Evolutionary conservation across 352 stramenopile genomes (phyloP), one percentile per base, ranked within the genome.

Genomic region (Pythium dissotocum): DNA sequence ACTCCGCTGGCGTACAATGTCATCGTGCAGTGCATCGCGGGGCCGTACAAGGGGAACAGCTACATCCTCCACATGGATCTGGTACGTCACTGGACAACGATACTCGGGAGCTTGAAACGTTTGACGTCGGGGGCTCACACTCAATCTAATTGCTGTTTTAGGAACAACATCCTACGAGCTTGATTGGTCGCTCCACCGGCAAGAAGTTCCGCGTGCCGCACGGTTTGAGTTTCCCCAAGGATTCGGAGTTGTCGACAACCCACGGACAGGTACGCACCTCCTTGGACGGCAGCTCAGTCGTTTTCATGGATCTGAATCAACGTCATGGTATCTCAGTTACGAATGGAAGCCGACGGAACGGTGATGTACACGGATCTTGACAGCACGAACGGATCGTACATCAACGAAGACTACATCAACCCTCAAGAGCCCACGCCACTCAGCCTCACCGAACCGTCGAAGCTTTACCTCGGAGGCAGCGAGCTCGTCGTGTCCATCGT

Each of bases 181-280:
- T 91, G 59, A 78, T 95, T 24, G 88, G 88, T 4, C 80, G 88
- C 42, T 95, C 88, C 32, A 93, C 83, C 10, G 86, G 86, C 38
- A 83, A 84, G 56, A 95, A 95, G 62, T 95, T 92, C 46, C 81
- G 82, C 18, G 61, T 75, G 14, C 86, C 88, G 35, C 75, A 84
- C 54, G 88, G 88, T 7, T 61, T 95, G 54, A 94, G 86, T 49
- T 67, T 95, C 44, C 80, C 83, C 1, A 93, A 94, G 58, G 88
- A 95, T 68, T 78, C 73, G 4, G 85, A 95, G 58, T 65, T 95
- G 2, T 95, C 88, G 35, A 95, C 88, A n/a, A 90, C 84, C 1
- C 88, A 95, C 53, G 86, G 72, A 33, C 77, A 95, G 82, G 84
- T 73, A 63, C 2, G 24, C 16, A 24, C 21, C 21, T 24, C 21